Evolutionary conservation across 352 stramenopile genomes (phyloP).

Genomic region (Pythium graminicola): DNA sequence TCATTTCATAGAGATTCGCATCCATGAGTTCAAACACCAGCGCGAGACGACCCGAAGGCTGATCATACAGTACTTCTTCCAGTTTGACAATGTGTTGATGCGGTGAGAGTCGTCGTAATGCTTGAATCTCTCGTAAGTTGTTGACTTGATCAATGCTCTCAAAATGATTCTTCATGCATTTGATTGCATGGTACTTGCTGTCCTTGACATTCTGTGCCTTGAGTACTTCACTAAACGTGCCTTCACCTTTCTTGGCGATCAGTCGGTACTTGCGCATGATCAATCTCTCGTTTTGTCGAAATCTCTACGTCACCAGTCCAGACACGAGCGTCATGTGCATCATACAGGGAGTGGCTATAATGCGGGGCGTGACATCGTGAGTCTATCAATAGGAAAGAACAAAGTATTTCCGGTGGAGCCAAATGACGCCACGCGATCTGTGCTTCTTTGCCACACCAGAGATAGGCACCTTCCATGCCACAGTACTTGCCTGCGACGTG

Average conservation of each 20-base stretch:
- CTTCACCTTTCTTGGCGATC: conserved; percentile 94
- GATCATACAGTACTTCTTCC: conserved; percentile 93
- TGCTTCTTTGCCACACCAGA: not conserved
- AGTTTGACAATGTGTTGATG: conserved; percentile 95
- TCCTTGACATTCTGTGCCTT: conserved; percentile 93
- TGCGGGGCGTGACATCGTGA: no score
- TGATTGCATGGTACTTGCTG: conserved; percentile 95
- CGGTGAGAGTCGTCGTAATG: conserved; percentile 87
- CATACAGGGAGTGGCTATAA: conserved; percentile 1
- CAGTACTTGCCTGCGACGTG: no score
- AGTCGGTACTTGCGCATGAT: conserved; percentile 91
- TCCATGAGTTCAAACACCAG: conserved; percentile 97
- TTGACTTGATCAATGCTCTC: conserved; percentile 96
- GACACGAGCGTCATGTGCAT: not conserved
- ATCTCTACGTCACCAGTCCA: not conserved
- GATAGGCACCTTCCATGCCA: no score
- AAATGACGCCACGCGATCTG: no score
- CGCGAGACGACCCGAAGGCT: conserved; percentile 87
- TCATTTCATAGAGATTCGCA: conserved; percentile 95
- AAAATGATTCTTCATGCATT: conserved; percentile 98
- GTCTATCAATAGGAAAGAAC: no score
- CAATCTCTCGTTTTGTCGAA: not conserved
- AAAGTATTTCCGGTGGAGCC: no score
- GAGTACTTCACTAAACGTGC: conserved; percentile 93
- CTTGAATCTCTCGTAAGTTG: conserved; percentile 94